Percentiles rank a stretch among this genome's conserved stretches.
These are phyloP conservation scores for Ophiocordyceps camponoti-rufipedis DNA, from an alignment of 2,329 filamentous ascomycete species.

Conservation along the genomic window DNA sequence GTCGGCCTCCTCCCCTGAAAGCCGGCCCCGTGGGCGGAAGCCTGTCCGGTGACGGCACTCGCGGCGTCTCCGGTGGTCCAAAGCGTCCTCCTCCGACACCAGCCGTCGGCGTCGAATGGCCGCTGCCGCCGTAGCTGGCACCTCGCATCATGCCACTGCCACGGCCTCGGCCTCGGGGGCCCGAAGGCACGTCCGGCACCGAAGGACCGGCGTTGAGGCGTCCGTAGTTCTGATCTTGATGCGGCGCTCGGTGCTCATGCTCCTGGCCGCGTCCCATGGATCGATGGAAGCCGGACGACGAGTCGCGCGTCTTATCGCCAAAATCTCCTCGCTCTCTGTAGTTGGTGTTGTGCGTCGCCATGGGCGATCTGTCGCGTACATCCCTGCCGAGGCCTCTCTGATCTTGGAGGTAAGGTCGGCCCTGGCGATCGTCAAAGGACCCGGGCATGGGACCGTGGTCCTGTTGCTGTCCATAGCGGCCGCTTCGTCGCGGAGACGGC, in stretches of 20 bases:
- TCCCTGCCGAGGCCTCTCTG: conserved; percentile 13
- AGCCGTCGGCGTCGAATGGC: conserved; percentile 16
- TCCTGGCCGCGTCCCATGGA: conserved; percentile 21
- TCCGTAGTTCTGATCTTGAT: conserved; percentile 44
- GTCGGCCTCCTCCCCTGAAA: conserved; percentile 24
- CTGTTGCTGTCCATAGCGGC: conserved; percentile 14
- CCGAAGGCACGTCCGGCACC: conserved; percentile 31
- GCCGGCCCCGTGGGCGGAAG: conserved; percentile 34
- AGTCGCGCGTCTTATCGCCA: conserved; percentile 22
- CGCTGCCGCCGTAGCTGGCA: conserved; percentile 11
- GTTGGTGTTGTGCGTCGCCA: conserved; percentile 5
- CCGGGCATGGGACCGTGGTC: conserved; percentile 15
- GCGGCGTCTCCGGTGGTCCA: conserved; percentile 18
- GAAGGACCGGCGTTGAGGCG: conserved; percentile 36
- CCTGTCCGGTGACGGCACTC: conserved; percentile 28
- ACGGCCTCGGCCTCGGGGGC: conserved; percentile 32
- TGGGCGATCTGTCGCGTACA: conserved; percentile 14
- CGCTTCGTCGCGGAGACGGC: conserved; percentile 29
- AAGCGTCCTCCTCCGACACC: conserved; percentile 24
- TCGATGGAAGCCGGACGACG: conserved; percentile 17
- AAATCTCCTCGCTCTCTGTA: conserved; percentile 16
- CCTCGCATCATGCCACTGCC: conserved; percentile 18
- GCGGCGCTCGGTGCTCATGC: conserved; percentile 27
- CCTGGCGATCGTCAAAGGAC: conserved; percentile 26
- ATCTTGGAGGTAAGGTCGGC: conserved; percentile 20